Evolutionary conservation across 2,329 filamentous ascomycete species (phyloP), one percentile per base, ranked within the genome.

Genomic region (Moelleriella libera): DNA sequence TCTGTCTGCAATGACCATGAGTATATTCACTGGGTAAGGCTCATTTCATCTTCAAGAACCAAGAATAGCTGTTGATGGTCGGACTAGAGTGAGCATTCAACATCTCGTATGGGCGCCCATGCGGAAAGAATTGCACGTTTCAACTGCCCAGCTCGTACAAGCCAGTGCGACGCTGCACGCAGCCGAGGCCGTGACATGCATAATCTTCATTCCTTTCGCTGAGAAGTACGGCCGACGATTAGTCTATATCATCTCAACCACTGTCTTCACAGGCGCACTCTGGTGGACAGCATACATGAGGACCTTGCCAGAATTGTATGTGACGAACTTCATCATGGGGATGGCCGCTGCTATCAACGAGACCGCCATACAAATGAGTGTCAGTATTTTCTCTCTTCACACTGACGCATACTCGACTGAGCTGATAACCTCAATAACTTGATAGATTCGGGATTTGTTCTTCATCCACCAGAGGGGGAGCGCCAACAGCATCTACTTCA

Each of bases 291-390:
- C 44, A 0, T 46, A 49, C 2, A 62, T 60, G 50, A 39, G 46
- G 1, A 51, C 49, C 2, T 45, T 51, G 29, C 21, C 49, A 2
- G 56, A 63, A 40, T 29, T 63, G n/a, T 56, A 57, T 10, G 5
- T 55, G 2, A 58, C 53, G 4, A 55, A 56, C 29, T 14, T 61
- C 0, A 48, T 63, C 0, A 58, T 58, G 6, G 65, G 66, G 0
- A 47, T 68, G 12, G 61, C 63, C 1, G 64, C 63, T 4, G 61
- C 65, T 2, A 61, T 62, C 1, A 68, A 67, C n/a, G 65, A 68
- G 43, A 61, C 63, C 1, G 59, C 63, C 11, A 59, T 59, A 0
- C 62, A 67, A 43, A 67, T 69, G 52, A 68, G 62, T 1, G 60
- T 60, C 6, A 50, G 53, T 40, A 2, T 1, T 21, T 11, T 9